These are phyloP conservation scores for Aulographum hederae DNA, from an alignment of 2,329 filamentous ascomycete genomes.

Conservation along the genomic window DNA sequence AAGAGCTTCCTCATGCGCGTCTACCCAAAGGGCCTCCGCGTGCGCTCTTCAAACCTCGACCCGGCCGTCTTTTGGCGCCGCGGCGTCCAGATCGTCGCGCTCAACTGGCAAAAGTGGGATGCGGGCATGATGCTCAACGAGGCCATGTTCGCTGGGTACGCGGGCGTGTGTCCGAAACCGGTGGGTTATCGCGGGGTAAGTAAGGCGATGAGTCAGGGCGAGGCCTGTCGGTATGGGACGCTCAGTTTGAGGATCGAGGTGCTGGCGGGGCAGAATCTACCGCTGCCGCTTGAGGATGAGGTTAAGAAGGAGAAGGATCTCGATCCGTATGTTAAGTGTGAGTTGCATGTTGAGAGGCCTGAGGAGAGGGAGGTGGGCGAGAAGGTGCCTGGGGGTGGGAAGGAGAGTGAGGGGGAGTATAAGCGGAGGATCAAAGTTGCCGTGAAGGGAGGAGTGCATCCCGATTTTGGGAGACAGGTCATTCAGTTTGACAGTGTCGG, in stretches of 20 bases:
- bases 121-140: constrained; percentile 93
- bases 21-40: constrained; percentile 67
- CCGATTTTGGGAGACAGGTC: constrained; percentile 26
- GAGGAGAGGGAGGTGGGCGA: constrained; percentile 26
- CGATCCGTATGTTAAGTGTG: constrained; percentile 58
- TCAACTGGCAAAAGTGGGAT: constrained; percentile 89
- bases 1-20: constrained; percentile 66
- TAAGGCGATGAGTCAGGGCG: constrained; percentile 19
- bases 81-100: constrained; percentile 63
- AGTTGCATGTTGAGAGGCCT: constrained; percentile 62
- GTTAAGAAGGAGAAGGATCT: constrained; percentile 34
- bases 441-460: constrained; percentile 18
- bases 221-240: constrained; percentile 17
- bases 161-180: constrained; percentile 77
- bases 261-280: constrained; percentile 59
- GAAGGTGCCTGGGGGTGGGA: constrained; percentile 25
- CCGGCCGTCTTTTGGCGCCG: constrained; percentile 73
- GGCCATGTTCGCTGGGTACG: constrained; percentile 68
- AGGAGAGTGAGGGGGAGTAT: constrained; percentile 33
- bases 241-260: constrained; percentile 55
- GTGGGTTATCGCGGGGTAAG: constrained; percentile 40
- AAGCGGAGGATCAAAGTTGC: constrained; percentile 27
- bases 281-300: constrained; percentile 39
- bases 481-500: constrained; percentile 24
- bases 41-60: constrained; percentile 74